phyloP scores from a whole-genome alignment of 2,329 filamentous ascomycete species.

The Fusarium nodosum region DNA sequence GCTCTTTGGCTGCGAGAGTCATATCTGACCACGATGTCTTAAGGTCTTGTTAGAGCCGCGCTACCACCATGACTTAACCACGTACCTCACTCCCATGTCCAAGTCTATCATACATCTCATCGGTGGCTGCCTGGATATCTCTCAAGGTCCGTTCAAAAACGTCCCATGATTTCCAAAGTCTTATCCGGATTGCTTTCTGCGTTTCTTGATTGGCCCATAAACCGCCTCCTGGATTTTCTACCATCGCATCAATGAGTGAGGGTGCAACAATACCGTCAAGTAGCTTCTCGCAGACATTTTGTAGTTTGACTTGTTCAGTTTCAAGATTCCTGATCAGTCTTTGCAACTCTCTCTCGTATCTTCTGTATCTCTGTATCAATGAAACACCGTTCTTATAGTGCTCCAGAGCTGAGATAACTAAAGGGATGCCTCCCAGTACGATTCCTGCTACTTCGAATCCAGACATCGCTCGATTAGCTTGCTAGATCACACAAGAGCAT shows the following conservation, averaged over 20 bases:
- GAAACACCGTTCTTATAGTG: conserved; percentile 10
- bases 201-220: conserved; percentile 7
- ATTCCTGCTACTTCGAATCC: conserved; percentile 13
- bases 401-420: conserved; percentile 1
- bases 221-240: neutral
- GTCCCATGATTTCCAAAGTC: conserved; percentile 12
- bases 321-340: conserved; percentile 18
- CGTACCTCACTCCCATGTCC: neutral
- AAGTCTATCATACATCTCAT: neutral
- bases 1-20: neutral
- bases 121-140: neutral
- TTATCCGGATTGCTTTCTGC: neutral
- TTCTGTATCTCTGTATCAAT: neutral
- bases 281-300: conserved; percentile 31
- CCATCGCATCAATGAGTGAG: conserved; percentile 6
- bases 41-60: neutral
- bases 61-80: rapidly evolving
- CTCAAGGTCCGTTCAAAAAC: conserved; percentile 4
- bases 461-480: conserved; percentile 6
- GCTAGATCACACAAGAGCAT: neutral
- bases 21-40: neutral
- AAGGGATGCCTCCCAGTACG: conserved; percentile 15
- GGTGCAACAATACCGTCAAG: neutral
- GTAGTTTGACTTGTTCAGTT: conserved; percentile 12
- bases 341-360: conserved; percentile 8